Base-by-base conservation (phyloP, 2,329 filamentous ascomycete genomes). In the Zasmidium cellare region DNA sequence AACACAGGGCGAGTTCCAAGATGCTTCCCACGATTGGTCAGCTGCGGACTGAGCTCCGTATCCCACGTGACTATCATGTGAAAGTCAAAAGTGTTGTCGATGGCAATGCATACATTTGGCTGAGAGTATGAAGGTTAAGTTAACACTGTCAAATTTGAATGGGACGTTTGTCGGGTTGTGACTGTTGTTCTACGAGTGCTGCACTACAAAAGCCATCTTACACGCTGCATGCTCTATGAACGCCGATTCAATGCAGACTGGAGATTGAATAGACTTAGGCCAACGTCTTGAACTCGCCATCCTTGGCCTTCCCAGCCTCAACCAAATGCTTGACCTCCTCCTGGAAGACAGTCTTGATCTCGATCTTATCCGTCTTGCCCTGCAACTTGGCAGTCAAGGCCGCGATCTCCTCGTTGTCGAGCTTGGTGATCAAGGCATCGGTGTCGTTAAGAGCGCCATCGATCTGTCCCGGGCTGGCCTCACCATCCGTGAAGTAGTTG, bases 371-470 rank as follows among this genome's bases (percentile, higher is more conserved):
- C 75, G 90, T 96, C 69, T 84, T 85, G 46, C 86, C 85, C 69
- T 86, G 88, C 59, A 99, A 85, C 80, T 93, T 93, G 68, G 80
- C 82, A 35, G 92, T 91, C 58, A 99, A 80, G 20, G 83, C 84
- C 44, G 92, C 92, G 69, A 97, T 86, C 83, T 97, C 92, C 67
- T 97, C 93, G 55, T 89, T 80, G 66, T 96, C 92, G 66, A 96
- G 87, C 84, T 93, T 96, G 77, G 82, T 82, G 79, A 96, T 91
- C 60, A 99, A 78, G 20, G 88, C 79, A 72, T 99, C 96, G 50
- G 96, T 90, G 66, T 97, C 93, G 69, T 84, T 84, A 38, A 97
- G 83, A 1, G 94, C 91, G 28, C 82, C 79, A 71, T 97, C 92
- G 66, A 99, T 91, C 72, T 91, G 85, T 14, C 90, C 82, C n/a